These are phyloP conservation scores for Vigna unguiculata DNA, from an alignment of 306 rosid genomes.

Conservation along the genomic window DNA sequence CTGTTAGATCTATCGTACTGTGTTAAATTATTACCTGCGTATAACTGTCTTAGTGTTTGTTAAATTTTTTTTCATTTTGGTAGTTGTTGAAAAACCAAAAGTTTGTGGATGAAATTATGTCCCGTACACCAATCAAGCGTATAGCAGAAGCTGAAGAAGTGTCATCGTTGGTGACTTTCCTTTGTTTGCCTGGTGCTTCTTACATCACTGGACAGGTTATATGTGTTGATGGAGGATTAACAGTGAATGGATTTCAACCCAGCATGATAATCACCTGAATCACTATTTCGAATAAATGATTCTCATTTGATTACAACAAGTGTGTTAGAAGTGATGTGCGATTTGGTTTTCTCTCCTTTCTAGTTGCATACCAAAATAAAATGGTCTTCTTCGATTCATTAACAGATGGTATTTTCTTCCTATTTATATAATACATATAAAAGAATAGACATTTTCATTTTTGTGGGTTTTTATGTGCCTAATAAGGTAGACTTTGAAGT, in stretches of 20 bases:
- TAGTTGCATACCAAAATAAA: background rate
- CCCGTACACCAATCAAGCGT: slow-evolving; percentile 69
- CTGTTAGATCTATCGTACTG: no score
- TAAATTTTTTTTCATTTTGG: background rate
- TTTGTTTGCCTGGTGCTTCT: slow-evolving; percentile 86
- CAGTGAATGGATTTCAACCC: slow-evolving; percentile 68
- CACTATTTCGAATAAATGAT: background rate
- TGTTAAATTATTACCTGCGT: no score
- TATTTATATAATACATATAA: no score
- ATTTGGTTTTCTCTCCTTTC: background rate
- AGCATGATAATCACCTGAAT: slow-evolving; percentile 47
- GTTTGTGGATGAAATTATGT: slow-evolving; percentile 56
- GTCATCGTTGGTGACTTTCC: slow-evolving; percentile 78
- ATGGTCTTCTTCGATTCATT: background rate
- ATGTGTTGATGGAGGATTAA: slow-evolving; percentile 81
- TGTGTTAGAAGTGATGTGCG: background rate
- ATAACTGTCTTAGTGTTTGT: no score
- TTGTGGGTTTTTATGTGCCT: no score
- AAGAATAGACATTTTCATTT: no score
- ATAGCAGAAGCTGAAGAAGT: slow-evolving; percentile 78
- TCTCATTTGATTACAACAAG: slow-evolving; percentile 9
- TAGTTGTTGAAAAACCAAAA: slow-evolving; percentile 60
- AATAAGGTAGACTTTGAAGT: no score
- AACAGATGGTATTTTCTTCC: background rate
- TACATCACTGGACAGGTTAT: slow-evolving; percentile 86